Evolutionary conservation across 2,329 filamentous ascomycete species (phyloP), one percentile per base, ranked within the genome.

Genomic region (Lizonia empirigonia): DNA sequence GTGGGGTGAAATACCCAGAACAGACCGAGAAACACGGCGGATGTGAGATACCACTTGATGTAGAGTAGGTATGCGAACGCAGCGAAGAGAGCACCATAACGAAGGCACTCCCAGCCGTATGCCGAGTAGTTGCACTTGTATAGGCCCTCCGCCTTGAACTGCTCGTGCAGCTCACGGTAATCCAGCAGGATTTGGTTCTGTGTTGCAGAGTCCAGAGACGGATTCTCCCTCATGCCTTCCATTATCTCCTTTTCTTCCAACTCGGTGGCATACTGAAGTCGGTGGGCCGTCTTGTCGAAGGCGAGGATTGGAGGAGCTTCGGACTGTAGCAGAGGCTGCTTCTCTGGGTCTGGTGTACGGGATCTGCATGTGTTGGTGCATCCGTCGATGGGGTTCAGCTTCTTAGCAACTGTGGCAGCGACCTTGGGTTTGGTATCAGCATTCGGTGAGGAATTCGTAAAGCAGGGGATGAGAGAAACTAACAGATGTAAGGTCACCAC

Each of bases 101-200:
- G 81, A n/a, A 75, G 55, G 59, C 77, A 70, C 64, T 87, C 85
- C 67, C 81, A 82, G 53, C 68, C 80, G 53, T 88, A 88, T 33
- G 82, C 81, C 1, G 72, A 58, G 68, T 85, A 86, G 1, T 73
- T 77, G 58, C 85, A 87, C 8, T 81, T 57, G 70, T 87, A 88
- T 15, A 83, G 75, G 2, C 84, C 84, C 52, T 78, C 74, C 7
- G 80, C 78, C 42, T 78, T 75, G 55, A 88, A 67, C 33, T 75
- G 74, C 56, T 83, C 73, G 61, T 86, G 82, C 24, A 88, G 70
- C 3, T 65, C 67, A 10, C 81, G 78, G 69, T 86, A 88, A 59
- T 83, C 82, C 36, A 58, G 44, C 1, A 77, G 71, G 58, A 88
- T 86, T 18, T 77, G 75, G 10, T 76, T 70, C 70, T 87, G 85